Base-by-base conservation (phyloP, 345 rosid genomes). In the Dimocarpus longan region DNA sequence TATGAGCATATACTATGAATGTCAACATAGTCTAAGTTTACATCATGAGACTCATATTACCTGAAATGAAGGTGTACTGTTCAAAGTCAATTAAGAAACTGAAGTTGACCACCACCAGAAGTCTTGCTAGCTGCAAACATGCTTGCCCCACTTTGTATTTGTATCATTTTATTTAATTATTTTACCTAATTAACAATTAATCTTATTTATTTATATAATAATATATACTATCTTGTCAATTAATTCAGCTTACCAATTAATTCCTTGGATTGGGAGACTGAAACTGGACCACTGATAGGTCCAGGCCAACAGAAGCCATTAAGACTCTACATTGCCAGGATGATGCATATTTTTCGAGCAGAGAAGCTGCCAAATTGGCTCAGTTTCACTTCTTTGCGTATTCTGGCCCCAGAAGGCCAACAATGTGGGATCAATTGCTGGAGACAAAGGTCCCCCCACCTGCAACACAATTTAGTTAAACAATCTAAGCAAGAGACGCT, bases 51-150 rank as follows among this genome's bases (percentile, higher is more conserved):
- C 12, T 65, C 42, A 50, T 32, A 28, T 32, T 15, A 18, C 52
- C 12, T 19, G 37, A 68, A 37, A 10, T 42, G 24, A 19, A 42
- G 28, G 26, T 68, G 54, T 8, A 50, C 26, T 32, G 42, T 39
- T 71, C 63, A 28, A 48, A 71, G 74, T 13, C 74, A 71, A 50
- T 50, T 50, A 50, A 71, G 7, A 71, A 50, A 71, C 5, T 26
- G 42, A n/a, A 50, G 43, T 71, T 50, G 74, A 50, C 74, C 5
- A n/a, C 5, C 26, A 59, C 10, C n/a, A 9, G 26, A 59, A 21
- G 64, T 19, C 64, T 18, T 59, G 7, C 13, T 59, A 50, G 44
- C 6, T 2, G 1, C 16, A 3, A 50, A 50, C 64, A 6, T 19
- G 64, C 63, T 57, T 59, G 6, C 26, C 64, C 26, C 64, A 18